Conservation (phyloP, 257 asterid genomes). For the Solanum gandarillasii region DNA sequence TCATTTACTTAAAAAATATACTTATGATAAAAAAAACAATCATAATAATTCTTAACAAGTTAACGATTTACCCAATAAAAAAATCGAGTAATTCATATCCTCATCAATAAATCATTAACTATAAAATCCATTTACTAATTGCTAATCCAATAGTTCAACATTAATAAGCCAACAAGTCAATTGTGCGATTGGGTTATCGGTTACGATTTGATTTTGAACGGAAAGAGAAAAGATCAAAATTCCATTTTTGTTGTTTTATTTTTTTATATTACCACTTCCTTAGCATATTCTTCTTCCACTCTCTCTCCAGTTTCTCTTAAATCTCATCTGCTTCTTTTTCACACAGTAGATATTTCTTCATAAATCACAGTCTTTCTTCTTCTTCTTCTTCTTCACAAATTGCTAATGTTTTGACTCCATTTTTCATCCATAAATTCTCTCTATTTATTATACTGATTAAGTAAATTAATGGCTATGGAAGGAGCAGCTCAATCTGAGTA, state of each 20-base stretch:
- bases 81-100: too few species aligned
- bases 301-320: not conserved
- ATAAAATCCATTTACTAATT: too few species aligned
- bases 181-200: not conserved
- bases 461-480: not conserved
- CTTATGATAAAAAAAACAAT: too few species aligned
- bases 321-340: not conserved
- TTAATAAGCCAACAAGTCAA: too few species aligned
- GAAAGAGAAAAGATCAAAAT: not conserved
- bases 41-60: not conserved
- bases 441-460: not conserved
- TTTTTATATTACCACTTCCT: not conserved
- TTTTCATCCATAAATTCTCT: not conserved
- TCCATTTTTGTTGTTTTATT: not conserved
- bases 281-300: not conserved
- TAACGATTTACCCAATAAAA: not conserved
- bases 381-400: not conserved
- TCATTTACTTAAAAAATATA: not conserved
- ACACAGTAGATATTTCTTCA: not conserved
- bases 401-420: not conserved
- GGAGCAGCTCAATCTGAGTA: not conserved
- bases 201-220: not conserved
- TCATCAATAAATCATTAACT: not conserved
- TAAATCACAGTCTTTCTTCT: not conserved
- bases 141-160: too few species aligned